Base-by-base conservation (phyloP, 2,329 filamentous ascomycete species). In the Dactylella cylindrospora region DNA sequence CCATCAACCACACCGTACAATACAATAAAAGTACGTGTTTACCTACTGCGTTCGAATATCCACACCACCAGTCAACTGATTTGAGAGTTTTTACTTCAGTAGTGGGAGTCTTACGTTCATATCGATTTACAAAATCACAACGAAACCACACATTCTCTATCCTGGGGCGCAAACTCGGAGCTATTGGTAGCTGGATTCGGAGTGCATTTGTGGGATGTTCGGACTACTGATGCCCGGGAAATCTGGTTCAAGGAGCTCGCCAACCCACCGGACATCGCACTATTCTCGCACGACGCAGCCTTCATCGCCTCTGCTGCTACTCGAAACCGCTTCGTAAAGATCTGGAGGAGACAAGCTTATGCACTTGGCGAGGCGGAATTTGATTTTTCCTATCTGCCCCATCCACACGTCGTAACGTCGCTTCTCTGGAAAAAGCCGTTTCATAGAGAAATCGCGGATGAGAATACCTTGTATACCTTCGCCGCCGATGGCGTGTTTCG, bases 381-480 rank as follows among this genome's bases (percentile, higher is more conserved):
- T 73, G 91, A 97, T 69, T 84, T 95, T 68, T 84, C 84, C 22
- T 97, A 97, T 73, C 81, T 98, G 1, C 78, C 84, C n/a, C 93
- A 98, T 71, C 88, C 89, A 1, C 78, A 81, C 20, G 75, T 84
- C 0, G 83, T 98, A n/a, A 91, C 88, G 2, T 83, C 82, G 60
- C 75, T 95, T 60, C 84, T 91, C 71, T 98, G 94, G 94, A 84
- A 88, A 39, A 82, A 82, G 64, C 88, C 88, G 4, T 81, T 82
- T 64, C 83, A 93, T 70, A 75, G 82, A 10, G 88, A 91, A 28
- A 87, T 95, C 70, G 83, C 82, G 4, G 80, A 85, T 51, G 86
- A 93, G 31, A 93, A 95, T 72, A 85, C 95, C 0, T 78, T 98
- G 1, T 97, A 95, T 70, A 95, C 93, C 0, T 82, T 90, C 66